Base-by-base conservation (phyloP, 2,329 filamentous ascomycete species). In the Alternaria solani region DNA sequence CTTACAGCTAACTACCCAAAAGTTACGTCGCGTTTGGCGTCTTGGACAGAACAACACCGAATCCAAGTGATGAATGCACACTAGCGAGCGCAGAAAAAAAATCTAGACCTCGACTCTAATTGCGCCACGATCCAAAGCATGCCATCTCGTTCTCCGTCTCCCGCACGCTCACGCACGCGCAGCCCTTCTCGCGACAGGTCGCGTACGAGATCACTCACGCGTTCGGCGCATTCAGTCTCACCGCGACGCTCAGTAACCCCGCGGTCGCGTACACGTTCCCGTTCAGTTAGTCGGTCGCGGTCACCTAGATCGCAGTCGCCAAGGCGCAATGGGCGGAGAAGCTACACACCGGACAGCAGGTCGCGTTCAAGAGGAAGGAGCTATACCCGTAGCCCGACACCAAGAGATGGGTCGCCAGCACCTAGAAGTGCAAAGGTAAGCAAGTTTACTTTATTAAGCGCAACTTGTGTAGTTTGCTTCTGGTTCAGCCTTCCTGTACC, bases 161-260 rank as follows among this genome's bases (percentile, higher is more conserved):
- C 62, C 34, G 61, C 70, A 58, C 69, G 65, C 36, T 67, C 71
- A 55, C 72, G 64, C 57, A 69, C 68, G 36, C 78, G 75, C 61
- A 81, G 78, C 70, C 65, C 62, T 36, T 80, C 79, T 38, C 81
- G 80, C 63, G 76, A 80, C 57, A 80, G 79, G 59, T 81, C 80
- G 43, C 76, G 60, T 53, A 74, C 77, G 38, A 67, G 56, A 51
- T 73, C 75, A 52, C 68, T 64, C 38, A 69, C 61, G 55, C 71
- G 47, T 8, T 70, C 73, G 38, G 64, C 62, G 34, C 63, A 63
- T 12, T 77, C 75, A 32, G 69, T 59, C 51, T 76, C 78, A 41
- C 75, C 71, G 14, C 71, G 70, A 39, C 73, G 75, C 52, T 81
- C 80, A n/a, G 64, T 75, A 51, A 76, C 76, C 34, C 78, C 78